Evolutionary conservation across 169 alveolate genomes (phyloP), one percentile per base, ranked within the genome.

Genomic region (Plasmodium inui): DNA sequence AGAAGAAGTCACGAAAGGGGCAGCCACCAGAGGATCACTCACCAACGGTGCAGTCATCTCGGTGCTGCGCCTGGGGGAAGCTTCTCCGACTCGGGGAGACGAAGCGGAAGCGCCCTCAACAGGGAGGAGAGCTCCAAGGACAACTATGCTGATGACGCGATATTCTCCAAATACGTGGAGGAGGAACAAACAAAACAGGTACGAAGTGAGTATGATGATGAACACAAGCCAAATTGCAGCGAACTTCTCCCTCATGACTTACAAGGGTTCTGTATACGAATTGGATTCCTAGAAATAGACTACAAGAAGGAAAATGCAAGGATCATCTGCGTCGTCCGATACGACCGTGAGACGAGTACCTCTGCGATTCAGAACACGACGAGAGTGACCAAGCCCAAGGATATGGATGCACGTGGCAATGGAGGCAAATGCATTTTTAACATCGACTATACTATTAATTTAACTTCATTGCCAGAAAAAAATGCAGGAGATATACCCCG

Each of bases 401-500:
- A 86, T 22, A 89, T 90, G 22, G 53, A 17, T 41, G 83, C 55
- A 6, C 41, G 39, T 6, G 37, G 72, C 0, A 46, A 50, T 37
- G 94, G 76, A 50, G 96, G 96, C 9, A 82, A 96, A 30, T 96
- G 94, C 6, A 92, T 95, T 9, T 94, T 96, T 90, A 96, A 97
- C 46, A 37, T 93, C 57, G 94, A 96, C 91, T 92, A 70, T 39
- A 70, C 73, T 30, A 81, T 97, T 3, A 81, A 88, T 83, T 94
- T 96, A 61, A 92, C 94, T 37, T 85, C 61, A 22, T 70, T 97
- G 19, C 98, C 98, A 17, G 97, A 97, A 34, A 95, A 96, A 74
- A 61, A 88, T 5, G 96, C 98, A 32, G 97, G 97, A 53, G 85
- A 92, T 46, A 72, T 97, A 34, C 98, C 98, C 14, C 96, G 94